Evolutionary conservation across 2,329 filamentous ascomycete species (phyloP), one percentile per base, ranked within the genome.

Genomic region (Diaporthe batatas): DNA sequence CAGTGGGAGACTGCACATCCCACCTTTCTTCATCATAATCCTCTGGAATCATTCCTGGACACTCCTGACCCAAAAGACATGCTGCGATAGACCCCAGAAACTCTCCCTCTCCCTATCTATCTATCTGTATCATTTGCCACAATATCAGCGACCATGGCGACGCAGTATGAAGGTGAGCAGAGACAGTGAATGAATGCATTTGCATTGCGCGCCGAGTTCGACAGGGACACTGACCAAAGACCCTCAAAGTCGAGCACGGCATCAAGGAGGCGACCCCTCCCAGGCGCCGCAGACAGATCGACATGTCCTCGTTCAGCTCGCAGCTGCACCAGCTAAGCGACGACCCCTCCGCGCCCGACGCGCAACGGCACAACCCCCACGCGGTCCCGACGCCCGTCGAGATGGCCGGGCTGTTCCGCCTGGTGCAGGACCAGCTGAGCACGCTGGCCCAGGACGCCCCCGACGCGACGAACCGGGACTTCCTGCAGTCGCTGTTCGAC

Each of bases 261-360:
- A 89, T 92, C 81, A 85, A 87, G 77, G 80, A 85, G 72, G 58
- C 82, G 39, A 75, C 80, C 7, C 79, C 81, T 32, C 79, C 82
- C 65, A 81, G 83, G 72, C 82, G 83, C 64, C 84, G 85, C 12
- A 89, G 90, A 53, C 88, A 88, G 78, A 82, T 89, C 74, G 89
- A 91, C 83, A 92, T 92, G 90, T 86, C 89, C 68, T 88, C 87
- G 74, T 92, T 91, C 83, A 87, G 83, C 77, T 86, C 88, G 71
- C 87, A 89, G 79, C 87, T 91, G 74, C 82, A 87, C 80, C 86
- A 87, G 75, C 83, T 91, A 78, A 73, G 49, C 71, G 73, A 71
- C 42, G 71, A 65, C 36, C 81, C 83, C 75, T 77, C 78, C n/a
- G 78, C 80, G 49, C 77, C 73, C 75, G 71, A 72, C 65, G 77